Evolutionary conservation across 1,284 basidiomycete species (phyloP).

Genomic region (Hypsizygus ulmarius): DNA sequence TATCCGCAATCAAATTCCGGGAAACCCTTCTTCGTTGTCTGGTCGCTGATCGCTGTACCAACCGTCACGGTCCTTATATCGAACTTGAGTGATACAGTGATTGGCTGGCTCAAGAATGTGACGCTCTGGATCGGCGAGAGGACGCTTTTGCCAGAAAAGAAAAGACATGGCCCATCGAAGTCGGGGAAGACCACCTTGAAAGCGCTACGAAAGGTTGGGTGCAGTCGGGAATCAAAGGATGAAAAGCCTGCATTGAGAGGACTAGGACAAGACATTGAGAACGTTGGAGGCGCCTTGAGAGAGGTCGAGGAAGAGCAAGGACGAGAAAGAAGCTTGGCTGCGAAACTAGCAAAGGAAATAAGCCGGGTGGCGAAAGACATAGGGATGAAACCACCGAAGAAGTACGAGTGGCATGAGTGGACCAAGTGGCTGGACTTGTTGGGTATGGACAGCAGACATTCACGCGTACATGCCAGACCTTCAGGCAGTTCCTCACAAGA

Average conservation of each 20-base stretch:
- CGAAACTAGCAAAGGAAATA: slow-evolving; percentile 30
- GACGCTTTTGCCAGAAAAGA: slow-evolving; percentile 29
- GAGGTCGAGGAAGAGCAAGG: slow-evolving; percentile 25
- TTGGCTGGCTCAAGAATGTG: slow-evolving; percentile 28
- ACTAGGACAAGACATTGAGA: slow-evolving; percentile 24
- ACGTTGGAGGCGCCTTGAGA: slow-evolving; percentile 26
- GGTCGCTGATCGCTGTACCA: slow-evolving; percentile 38
- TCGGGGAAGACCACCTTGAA: slow-evolving; percentile 1
- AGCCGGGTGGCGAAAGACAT: slow-evolving; percentile 28
- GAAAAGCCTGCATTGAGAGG: slow-evolving; percentile 2
- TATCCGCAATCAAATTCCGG: slow-evolving; percentile 32
- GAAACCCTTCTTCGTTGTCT: slow-evolving; percentile 40
- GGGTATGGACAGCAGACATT: slow-evolving; percentile 7
- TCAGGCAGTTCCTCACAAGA: slow-evolving; percentile 4
- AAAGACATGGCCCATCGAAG: slow-evolving; percentile 1
- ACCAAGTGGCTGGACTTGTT: slow-evolving; percentile 25
- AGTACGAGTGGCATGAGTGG: slow-evolving; percentile 37
- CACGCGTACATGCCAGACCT: no score
- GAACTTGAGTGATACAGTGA: slow-evolving; percentile 35
- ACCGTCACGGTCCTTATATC: slow-evolving; percentile 39
- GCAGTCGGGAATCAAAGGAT: slow-evolving; percentile 4
- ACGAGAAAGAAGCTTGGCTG: slow-evolving; percentile 22
- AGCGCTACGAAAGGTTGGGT: neutral
- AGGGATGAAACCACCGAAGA: slow-evolving; percentile 21
- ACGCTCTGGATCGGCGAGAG: slow-evolving; percentile 27